A percentile compares a stretch with the other conserved stretches of the same genome.
Conservation (phyloP, 1,284 basidiomycete genomes). For the Moniliophthora roreri region DNA sequence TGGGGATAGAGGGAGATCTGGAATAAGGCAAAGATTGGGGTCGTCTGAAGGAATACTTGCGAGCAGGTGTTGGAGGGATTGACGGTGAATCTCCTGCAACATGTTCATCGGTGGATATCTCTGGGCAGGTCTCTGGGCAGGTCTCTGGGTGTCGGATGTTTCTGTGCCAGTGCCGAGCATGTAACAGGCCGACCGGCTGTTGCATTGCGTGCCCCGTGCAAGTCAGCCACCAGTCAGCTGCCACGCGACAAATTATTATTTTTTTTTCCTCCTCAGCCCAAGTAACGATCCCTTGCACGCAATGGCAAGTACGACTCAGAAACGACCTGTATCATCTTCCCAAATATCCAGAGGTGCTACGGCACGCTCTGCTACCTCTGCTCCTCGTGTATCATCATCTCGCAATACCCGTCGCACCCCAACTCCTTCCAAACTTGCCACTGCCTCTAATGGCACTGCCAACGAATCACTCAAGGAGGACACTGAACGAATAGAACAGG, state of each 20-base stretch:
- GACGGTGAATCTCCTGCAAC: neutral
- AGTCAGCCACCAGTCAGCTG: too few species aligned
- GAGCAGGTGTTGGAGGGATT: conserved; percentile 13
- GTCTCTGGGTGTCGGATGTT: too few species aligned
- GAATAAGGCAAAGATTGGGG: conserved; percentile 26
- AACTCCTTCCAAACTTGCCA: conserved; percentile 30
- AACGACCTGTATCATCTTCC: conserved; percentile 17
- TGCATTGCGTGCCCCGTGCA: too few species aligned
- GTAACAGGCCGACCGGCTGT: too few species aligned
- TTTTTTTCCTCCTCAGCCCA: conserved; percentile 4
- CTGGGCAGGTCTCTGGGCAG: too few species aligned
- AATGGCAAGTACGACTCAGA: conserved; percentile 6
- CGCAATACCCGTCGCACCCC: conserved; percentile 49
- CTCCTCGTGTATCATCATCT: conserved; percentile 43
- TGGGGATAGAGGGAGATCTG: conserved; percentile 21
- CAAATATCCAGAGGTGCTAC: conserved; percentile 40
- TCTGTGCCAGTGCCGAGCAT: too few species aligned
- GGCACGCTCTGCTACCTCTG: conserved; percentile 46
- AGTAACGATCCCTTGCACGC: conserved; percentile 1
- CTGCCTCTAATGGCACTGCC: conserved; percentile 40
- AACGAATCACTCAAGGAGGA: conserved; percentile 69
- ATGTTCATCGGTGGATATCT: too few species aligned
- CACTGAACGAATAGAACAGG: conserved; percentile 79
- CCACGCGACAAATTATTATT: conserved; percentile 5
- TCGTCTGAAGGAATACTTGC: conserved; percentile 16